phyloP scores from a whole-genome alignment of 768 basidiomycete genomes.

The Kwoniella botswanensis region DNA sequence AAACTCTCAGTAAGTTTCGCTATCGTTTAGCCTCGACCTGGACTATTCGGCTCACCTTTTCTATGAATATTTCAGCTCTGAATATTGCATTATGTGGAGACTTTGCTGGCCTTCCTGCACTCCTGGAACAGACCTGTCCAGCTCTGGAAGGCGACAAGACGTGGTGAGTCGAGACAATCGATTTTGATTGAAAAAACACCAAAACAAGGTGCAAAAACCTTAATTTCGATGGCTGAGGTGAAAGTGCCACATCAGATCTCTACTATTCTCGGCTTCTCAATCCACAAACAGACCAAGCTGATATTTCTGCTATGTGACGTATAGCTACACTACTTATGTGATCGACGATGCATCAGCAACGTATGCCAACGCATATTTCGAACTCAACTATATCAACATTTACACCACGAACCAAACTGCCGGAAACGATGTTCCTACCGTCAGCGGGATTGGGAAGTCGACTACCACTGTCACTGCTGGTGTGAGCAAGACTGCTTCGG shows the following conservation, averaged over 20 bases:
- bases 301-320: neutral
- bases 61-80: constrained; percentile 44
- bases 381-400: constrained; percentile 70
- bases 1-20: constrained; percentile 19
- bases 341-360: constrained; percentile 53
- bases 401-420: constrained; percentile 45
- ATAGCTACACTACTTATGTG: constrained; percentile 71
- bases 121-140: constrained; percentile 61
- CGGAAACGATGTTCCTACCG: neutral
- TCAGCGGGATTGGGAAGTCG: neutral
- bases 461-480: constrained; percentile 16
- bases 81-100: constrained; percentile 71
- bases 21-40: neutral
- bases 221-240: neutral
- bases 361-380: constrained; percentile 62
- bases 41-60: neutral
- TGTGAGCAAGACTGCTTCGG: neutral
- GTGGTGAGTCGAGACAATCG: constrained; percentile 45
- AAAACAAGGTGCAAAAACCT: neutral
- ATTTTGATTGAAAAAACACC: too few relatives aligned
- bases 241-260: too few relatives aligned
- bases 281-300: neutral
- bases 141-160: constrained; percentile 61
- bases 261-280: too few relatives aligned
- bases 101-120: constrained; percentile 64